Conservation (phyloP, 768 basidiomycete species). For the Rhodosporidiobolus odoratus region DNA sequence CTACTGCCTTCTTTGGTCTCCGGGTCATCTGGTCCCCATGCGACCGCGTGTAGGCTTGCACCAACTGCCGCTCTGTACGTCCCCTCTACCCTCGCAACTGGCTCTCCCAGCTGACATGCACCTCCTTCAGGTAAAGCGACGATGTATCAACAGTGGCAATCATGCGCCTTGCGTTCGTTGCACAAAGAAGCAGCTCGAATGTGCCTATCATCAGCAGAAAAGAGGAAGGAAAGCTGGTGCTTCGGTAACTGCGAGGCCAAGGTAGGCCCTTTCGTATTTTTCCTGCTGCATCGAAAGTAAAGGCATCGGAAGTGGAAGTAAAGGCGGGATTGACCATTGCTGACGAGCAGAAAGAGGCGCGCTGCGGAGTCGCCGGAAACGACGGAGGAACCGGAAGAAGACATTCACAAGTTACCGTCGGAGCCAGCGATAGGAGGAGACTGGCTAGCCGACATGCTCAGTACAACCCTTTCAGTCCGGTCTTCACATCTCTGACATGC, state of each 20-base stretch:
- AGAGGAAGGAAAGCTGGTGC: conserved; percentile 7
- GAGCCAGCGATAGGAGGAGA: background rate
- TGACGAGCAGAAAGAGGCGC: background rate
- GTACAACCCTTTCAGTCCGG: background rate
- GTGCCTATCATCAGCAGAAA: conserved; percentile 10
- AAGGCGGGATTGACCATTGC: background rate
- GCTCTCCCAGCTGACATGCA: background rate
- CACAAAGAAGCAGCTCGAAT: background rate
- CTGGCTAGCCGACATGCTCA: background rate
- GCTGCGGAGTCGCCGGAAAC: background rate
- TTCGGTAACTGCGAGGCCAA: background rate
- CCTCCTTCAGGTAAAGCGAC: background rate
- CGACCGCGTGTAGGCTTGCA: too few relatives aligned
- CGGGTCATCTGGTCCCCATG: too few relatives aligned
- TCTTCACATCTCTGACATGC: background rate
- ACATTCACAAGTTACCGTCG: background rate
- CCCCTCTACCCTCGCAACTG: background rate
- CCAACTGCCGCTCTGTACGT: background rate
- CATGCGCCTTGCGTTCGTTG: conserved; percentile 2
- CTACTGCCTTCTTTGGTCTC: too few relatives aligned
- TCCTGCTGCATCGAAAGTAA: background rate
- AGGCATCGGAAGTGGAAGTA: background rate
- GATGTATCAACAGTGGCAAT: conserved; percentile 9
- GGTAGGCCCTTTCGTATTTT: background rate
- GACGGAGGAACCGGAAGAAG: background rate